Percentiles rank a stretch among this genome's conserved stretches.
Conservation (phyloP, 306 rosid species). For the Rubus parviflorus region DNA sequence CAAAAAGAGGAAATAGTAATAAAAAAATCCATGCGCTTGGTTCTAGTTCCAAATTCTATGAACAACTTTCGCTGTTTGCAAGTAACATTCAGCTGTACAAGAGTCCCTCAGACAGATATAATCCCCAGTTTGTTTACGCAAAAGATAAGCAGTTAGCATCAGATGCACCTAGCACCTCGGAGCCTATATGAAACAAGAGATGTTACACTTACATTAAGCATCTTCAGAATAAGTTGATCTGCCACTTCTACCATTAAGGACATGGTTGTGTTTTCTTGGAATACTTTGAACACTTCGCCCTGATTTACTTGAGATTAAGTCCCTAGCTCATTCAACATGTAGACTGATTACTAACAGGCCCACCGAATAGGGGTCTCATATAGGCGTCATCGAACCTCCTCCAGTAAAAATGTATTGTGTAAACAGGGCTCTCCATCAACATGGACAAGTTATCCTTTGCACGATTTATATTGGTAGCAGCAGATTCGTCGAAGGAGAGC, state of each 20-base stretch:
- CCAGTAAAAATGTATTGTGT: slow-evolving; percentile 77
- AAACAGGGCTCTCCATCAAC: slow-evolving; percentile 77
- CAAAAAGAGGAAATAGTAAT: background rate
- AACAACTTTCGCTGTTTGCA: background rate
- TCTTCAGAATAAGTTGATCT: background rate
- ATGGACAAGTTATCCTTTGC: slow-evolving; percentile 74
- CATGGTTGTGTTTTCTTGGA: background rate
- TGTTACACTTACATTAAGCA: background rate
- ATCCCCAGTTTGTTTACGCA: background rate
- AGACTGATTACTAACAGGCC: slow-evolving; percentile 38
- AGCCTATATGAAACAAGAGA: background rate
- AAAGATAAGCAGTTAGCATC: background rate
- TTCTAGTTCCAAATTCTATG: background rate
- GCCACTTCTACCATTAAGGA: background rate
- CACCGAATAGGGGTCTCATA: slow-evolving; percentile 94
- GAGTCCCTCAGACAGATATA: background rate
- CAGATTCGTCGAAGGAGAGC: slow-evolving; percentile 67
- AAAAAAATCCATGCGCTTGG: background rate
- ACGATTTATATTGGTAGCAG: slow-evolving; percentile 57
- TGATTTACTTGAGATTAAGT: background rate
- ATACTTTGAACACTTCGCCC: slow-evolving; percentile 12
- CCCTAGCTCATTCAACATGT: slow-evolving; percentile 34
- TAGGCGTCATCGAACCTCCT: slow-evolving; percentile 78
- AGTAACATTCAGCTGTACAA: background rate
- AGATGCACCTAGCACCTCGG: background rate